These are phyloP conservation scores for Calonectria pseudoreteaudii DNA, from an alignment of 2,329 filamentous ascomycete genomes.

Conservation along the genomic window DNA sequence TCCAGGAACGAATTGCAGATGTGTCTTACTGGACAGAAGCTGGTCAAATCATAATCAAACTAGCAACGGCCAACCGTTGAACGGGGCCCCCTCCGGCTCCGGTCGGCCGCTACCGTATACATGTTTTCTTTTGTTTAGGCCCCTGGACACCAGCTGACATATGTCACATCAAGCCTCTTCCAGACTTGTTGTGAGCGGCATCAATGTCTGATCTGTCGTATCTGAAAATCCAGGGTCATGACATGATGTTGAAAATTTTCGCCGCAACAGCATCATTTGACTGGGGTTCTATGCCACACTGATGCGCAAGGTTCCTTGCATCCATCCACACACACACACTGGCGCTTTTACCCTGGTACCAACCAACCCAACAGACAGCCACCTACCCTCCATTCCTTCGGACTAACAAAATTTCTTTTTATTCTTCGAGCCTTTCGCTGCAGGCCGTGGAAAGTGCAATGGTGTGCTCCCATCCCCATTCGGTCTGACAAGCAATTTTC, in stretches of 20 bases:
- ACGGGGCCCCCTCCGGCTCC: not conserved
- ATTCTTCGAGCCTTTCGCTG: slow-evolving; percentile 9
- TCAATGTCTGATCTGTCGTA: slow-evolving; percentile 18
- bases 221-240: slow-evolving; percentile 2
- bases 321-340: slow-evolving; percentile 3
- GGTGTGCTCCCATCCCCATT: not conserved
- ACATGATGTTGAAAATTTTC: slow-evolving; percentile 16
- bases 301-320: slow-evolving; percentile 23
- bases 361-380: not conserved
- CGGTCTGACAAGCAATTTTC: not conserved
- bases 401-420: not conserved
- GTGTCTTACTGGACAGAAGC: not conserved
- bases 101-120: not conserved
- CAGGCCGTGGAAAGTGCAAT: not conserved
- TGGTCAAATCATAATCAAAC: not conserved
- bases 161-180: slow-evolving; percentile 16
- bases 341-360: not conserved
- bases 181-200: slow-evolving; percentile 4
- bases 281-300: slow-evolving; percentile 4
- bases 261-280: slow-evolving; percentile 14
- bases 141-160: slow-evolving; percentile 9
- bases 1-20: not conserved
- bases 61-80: slow-evolving; percentile 6
- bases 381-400: slow-evolving; percentile 6
- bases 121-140: slow-evolving; percentile 8